Percentiles rank a stretch among this genome's conserved stretches.
phyloP scores from a whole-genome alignment of 2,329 filamentous ascomycete species.

The Verticillium klebahnii region DNA sequence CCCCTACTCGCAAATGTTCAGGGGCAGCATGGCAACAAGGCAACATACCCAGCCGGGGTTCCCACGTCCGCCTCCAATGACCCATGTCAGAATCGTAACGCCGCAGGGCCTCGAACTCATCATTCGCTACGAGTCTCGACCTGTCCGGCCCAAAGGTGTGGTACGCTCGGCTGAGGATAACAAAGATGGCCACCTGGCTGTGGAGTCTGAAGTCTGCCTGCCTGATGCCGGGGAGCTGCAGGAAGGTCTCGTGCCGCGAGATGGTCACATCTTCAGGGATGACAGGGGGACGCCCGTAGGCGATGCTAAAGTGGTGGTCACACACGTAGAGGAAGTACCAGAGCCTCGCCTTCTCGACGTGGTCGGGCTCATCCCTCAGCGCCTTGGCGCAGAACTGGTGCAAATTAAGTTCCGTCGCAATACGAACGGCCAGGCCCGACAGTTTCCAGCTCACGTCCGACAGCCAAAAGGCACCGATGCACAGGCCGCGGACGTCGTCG shows the following conservation, averaged over 20 bases:
- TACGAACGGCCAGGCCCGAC: slow-evolving; percentile 51
- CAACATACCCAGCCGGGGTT: slow-evolving; percentile 19
- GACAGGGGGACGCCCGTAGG: slow-evolving; percentile 23
- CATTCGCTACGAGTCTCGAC: slow-evolving; percentile 4
- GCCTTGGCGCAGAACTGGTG: slow-evolving; percentile 48
- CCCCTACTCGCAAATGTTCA: not conserved
- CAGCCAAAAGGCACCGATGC: slow-evolving; percentile 59
- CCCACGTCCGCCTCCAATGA: slow-evolving; percentile 2
- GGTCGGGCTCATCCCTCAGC: slow-evolving; percentile 38
- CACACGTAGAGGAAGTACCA: slow-evolving; percentile 45
- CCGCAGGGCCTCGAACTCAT: slow-evolving; percentile 9
- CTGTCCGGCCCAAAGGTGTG: slow-evolving; percentile 8
- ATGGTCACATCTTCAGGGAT: slow-evolving; percentile 17
- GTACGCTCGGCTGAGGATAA: slow-evolving; percentile 7
- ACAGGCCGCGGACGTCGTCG: slow-evolving; percentile 55
- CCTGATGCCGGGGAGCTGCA: slow-evolving; percentile 17
- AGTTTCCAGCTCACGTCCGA: slow-evolving; percentile 60
- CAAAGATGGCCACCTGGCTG: slow-evolving; percentile 14
- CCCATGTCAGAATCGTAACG: slow-evolving; percentile 9
- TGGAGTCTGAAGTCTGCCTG: slow-evolving; percentile 14
- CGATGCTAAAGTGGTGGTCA: slow-evolving; percentile 26
- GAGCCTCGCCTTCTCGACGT: slow-evolving; percentile 49
- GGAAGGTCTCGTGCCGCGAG: slow-evolving; percentile 19
- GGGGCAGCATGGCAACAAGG: not conserved
- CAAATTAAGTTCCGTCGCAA: slow-evolving; percentile 50